A percentile compares a stretch with the other conserved stretches of the same genome.
Conservation (phyloP, 768 basidiomycete genomes). For the Pleurotus sapidus region DNA sequence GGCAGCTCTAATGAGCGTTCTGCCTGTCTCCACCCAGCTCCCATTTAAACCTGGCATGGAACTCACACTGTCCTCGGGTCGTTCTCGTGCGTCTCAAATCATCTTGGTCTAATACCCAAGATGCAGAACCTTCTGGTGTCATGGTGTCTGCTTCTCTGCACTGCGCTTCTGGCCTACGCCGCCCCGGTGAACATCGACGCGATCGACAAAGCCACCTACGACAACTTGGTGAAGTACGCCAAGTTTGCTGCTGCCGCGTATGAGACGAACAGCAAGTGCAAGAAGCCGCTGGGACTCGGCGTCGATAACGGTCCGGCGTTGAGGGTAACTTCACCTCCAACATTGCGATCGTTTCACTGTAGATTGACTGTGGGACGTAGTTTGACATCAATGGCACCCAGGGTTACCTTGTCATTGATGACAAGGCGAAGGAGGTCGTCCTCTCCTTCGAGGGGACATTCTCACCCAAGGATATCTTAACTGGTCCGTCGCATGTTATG, state of each 20-base stretch:
- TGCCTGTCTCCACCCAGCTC: not conserved
- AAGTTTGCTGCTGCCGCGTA: conserved; percentile 6
- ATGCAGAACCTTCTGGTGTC: conserved; percentile 1
- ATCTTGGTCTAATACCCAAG: conserved; percentile 5
- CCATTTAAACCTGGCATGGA: not conserved
- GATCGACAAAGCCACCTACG: conserved; percentile 1
- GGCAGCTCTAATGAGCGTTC: not conserved
- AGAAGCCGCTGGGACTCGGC: not conserved
- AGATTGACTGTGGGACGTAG: not conserved
- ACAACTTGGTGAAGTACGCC: conserved; percentile 2
- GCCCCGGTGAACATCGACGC: not conserved
- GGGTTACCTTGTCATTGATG: not conserved
- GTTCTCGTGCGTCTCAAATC: conserved; percentile 1
- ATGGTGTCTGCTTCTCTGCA: conserved; percentile 1
- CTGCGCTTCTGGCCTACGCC: not conserved
- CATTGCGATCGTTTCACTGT: not conserved
- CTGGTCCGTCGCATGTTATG: not conserved
- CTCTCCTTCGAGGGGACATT: not conserved
- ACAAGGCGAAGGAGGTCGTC: not conserved
- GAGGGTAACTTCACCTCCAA: not conserved
- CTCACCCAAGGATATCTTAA: not conserved
- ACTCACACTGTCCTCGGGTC: not conserved
- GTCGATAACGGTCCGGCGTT: not conserved
- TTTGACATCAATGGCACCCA: not conserved
- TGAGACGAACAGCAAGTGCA: not conserved